These are phyloP conservation scores for Ophiostoma novo-ulmi DNA, from an alignment of 2,329 filamentous ascomycete species.

Conservation along the genomic window DNA sequence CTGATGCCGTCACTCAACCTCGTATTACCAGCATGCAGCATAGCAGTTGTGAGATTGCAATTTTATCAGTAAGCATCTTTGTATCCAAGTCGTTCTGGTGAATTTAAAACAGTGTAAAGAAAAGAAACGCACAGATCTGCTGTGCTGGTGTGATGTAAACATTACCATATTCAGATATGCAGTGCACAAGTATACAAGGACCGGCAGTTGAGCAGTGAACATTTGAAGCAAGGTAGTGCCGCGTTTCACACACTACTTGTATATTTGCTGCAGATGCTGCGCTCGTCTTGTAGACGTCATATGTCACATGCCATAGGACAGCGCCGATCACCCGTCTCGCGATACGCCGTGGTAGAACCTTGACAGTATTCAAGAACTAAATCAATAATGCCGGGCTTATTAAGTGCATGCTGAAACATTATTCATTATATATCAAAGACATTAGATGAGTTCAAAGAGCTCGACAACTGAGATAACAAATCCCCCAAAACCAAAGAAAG, in stretches of 20 bases:
- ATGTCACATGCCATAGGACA: background rate
- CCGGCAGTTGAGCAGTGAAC: background rate
- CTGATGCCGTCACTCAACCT: background rate
- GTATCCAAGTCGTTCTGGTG: background rate
- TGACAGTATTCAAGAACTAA: no score
- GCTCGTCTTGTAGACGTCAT: background rate
- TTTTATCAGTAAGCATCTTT: background rate
- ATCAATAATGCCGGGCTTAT: no score
- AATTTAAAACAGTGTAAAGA: background rate
- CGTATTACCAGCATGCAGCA: background rate
- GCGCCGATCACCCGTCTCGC: background rate
- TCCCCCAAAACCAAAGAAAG: no score
- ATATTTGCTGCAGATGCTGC: background rate
- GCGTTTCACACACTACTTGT: background rate
- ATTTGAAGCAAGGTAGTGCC: background rate
- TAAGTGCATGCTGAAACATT: no score
- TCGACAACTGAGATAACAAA: background rate
- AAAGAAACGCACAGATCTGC: background rate
- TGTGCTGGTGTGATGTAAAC: background rate
- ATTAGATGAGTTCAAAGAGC: background rate
- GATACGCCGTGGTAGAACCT: background rate
- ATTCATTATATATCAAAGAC: background rate
- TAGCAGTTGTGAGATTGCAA: background rate
- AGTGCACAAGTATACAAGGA: background rate
- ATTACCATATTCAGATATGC: background rate